Conservation (phyloP, 345 rosid species). For the Camelina laxa region DNA sequence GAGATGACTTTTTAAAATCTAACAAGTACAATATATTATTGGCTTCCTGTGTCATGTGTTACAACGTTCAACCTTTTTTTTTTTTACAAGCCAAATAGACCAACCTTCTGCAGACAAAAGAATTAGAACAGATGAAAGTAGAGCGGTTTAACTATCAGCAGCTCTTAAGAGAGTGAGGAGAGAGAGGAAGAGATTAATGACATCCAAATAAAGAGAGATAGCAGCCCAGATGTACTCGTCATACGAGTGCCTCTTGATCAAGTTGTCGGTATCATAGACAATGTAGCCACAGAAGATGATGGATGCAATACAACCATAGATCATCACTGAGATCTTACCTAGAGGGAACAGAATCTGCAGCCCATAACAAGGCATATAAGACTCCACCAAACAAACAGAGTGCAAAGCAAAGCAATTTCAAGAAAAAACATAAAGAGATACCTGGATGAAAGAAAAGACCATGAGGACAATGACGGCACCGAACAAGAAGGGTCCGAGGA, state of each 20-base stretch:
- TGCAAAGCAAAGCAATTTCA: background rate
- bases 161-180: constrained; percentile 47
- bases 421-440: constrained; percentile 4
- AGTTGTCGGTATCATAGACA: constrained; percentile 79
- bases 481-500: constrained; percentile 91
- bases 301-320: constrained; percentile 77
- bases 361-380: constrained; percentile 12
- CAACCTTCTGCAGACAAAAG: constrained; percentile 3
- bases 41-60: background rate
- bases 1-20: constrained; percentile 8
- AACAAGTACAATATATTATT: constrained; percentile 26
- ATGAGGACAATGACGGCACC: constrained; percentile 70
- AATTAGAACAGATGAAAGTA: background rate
- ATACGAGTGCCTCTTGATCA: constrained; percentile 79
- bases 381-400: too few relatives aligned
- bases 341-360: constrained; percentile 76
- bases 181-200: constrained; percentile 70
- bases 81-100: constrained; percentile 23
- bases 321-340: constrained; percentile 76
- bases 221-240: constrained; percentile 81
- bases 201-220: constrained; percentile 63
- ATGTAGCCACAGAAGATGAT: constrained; percentile 89
- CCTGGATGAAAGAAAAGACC: constrained; percentile 82
- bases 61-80: background rate
- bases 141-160: constrained; percentile 32